Base-by-base conservation (phyloP, 1,284 basidiomycete species). In the Cryptococcus floricola region DNA sequence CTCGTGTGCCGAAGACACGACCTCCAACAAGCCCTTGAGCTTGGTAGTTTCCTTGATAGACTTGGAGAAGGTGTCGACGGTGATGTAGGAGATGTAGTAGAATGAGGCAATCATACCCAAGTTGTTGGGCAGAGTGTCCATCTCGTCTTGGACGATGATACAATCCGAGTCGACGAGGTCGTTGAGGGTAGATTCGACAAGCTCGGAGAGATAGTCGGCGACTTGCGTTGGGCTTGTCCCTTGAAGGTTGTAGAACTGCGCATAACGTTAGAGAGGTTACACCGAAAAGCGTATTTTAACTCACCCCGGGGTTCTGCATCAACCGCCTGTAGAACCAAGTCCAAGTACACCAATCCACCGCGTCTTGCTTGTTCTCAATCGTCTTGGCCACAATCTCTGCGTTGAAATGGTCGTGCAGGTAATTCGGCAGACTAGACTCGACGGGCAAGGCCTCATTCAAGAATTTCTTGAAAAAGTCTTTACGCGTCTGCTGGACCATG, bases 381-480 rank as follows among this genome's bases (percentile, higher is more conserved):
- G 95, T 98, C 80, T 93, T 93, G 31, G 97, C 91, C 12, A 94
- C 94, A 64, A 98, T 96, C 78, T 99, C 96, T 1, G 95, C 91
- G 60, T 98, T 84, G 85, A 98, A 97, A 76, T 97, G 97, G 75
- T 98, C 96, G 69, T 98, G 94, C 7, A 91, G 80, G 71, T 88
- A 83, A 1, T 88, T 90, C 0, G 91, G 87, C 6, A 97, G 79
- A 71, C 94, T 91, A 0, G 90, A 94, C 74, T 98, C 95, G 65
- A 98, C 93, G 3, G 96, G 96, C n/a, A 98, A 80, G 14, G 94
- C 95, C 76, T 98, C 95, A 16, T 88, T 88, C 59, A 98, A 78
- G 84, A 98, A 98, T 77, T 98, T 98, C 79, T 95, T 97, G 82
- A 96, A 98, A 75, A 95, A 98, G 73, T 96, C 92, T 75, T 97